A percentile compares a stretch with the other conserved stretches of the same genome.
Evolutionary conservation across 495 filamentous ascomycete genomes (phyloP).

Genomic region (Annulohypoxylon nitens): DNA sequence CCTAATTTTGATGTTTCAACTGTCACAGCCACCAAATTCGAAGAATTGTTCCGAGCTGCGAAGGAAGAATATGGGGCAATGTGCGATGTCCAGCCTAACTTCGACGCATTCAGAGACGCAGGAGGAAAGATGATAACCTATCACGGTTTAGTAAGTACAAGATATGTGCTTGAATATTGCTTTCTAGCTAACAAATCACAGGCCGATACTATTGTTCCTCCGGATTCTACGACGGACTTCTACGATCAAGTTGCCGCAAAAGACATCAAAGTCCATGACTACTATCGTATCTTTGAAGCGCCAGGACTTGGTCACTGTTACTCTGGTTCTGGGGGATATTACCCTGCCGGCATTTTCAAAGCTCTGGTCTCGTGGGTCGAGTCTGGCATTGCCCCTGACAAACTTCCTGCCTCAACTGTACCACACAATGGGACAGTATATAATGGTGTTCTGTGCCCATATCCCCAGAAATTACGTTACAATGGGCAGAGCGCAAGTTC

Average conservation of each 20-base stretch:
- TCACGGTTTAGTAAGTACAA: slow-evolving; percentile 50
- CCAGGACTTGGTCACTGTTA: slow-evolving; percentile 55
- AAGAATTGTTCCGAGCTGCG: slow-evolving; percentile 46
- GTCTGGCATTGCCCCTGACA: slow-evolving; percentile 52
- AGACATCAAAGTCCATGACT: slow-evolving; percentile 41
- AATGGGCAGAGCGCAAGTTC: slow-evolving; percentile 2
- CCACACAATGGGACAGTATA: slow-evolving; percentile 24
- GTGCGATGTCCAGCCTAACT: slow-evolving; percentile 53
- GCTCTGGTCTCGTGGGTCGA: slow-evolving; percentile 61
- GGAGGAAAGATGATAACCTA: slow-evolving; percentile 59
- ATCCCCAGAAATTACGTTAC: slow-evolving; percentile 39
- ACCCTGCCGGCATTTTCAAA: slow-evolving; percentile 42
- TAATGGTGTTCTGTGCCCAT: slow-evolving; percentile 39
- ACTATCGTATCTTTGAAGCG: slow-evolving; percentile 54
- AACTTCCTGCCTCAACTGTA: slow-evolving; percentile 27
- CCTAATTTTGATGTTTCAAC: slow-evolving; percentile 40
- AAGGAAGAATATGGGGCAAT: slow-evolving; percentile 49
- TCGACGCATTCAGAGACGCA: slow-evolving; percentile 49
- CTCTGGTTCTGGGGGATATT: slow-evolving; percentile 42
- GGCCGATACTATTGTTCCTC: slow-evolving; percentile 50
- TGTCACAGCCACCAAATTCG: slow-evolving; percentile 26
- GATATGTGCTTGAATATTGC: neutral
- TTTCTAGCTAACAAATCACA: neutral
- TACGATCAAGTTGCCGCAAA: slow-evolving; percentile 44
- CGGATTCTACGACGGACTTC: slow-evolving; percentile 48